These are phyloP conservation scores for Trichoderma hamatum DNA, from an alignment of 2,329 filamentous ascomycete genomes.

Conservation along the genomic window DNA sequence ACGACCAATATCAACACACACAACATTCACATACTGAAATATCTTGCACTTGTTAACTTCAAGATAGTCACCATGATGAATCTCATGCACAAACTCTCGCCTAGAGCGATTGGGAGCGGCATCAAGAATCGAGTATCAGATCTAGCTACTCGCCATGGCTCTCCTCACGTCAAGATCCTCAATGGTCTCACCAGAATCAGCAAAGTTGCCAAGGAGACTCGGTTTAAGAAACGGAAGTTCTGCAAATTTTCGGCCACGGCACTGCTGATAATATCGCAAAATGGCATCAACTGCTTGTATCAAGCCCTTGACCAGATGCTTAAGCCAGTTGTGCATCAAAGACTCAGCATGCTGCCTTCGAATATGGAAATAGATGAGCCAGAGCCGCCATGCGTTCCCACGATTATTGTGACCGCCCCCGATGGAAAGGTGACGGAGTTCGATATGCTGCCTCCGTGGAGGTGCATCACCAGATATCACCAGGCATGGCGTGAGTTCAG, in stretches of 20 bases:
- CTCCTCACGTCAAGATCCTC: neutral
- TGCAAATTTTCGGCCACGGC: neutral
- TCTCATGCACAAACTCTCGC: neutral
- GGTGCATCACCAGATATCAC: neutral
- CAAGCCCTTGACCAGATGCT: neutral
- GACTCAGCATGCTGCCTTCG: neutral
- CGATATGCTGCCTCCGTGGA: constrained; percentile 8
- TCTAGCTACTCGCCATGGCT: neutral
- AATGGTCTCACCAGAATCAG: neutral
- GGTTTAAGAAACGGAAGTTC: neutral
- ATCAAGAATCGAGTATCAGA: neutral
- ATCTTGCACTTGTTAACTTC: neutral
- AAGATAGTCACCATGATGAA: neutral
- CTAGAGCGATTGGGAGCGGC: neutral
- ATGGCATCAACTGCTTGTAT: neutral
- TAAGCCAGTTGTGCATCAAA: neutral
- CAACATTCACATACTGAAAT: neutral
- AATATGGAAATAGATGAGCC: neutral
- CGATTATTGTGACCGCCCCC: constrained; percentile 28
- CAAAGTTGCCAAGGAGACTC: neutral
- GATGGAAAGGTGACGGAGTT: neutral
- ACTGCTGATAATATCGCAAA: neutral
- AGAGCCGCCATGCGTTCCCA: neutral
- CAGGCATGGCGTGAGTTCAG: neutral
- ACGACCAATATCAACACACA: neutral